Conservation (phyloP, 495 filamentous ascomycete species). For the Penicillium verhagenii region DNA sequence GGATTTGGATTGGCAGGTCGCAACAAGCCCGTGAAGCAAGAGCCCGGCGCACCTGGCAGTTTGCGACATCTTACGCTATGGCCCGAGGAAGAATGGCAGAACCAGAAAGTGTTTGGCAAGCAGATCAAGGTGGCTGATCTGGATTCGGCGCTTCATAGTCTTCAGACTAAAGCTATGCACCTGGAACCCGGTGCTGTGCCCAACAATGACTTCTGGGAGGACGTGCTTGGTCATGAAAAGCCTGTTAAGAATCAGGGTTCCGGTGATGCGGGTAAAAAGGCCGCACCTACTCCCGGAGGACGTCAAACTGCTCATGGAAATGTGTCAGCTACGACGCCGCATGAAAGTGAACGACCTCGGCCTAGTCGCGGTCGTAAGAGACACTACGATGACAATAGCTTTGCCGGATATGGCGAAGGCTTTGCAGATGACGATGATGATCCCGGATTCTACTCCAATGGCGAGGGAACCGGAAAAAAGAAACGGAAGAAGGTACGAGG, state of each 20-base stretch:
- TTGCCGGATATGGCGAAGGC: slow-evolving; percentile 67
- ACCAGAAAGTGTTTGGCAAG: slow-evolving; percentile 61
- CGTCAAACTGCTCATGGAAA: slow-evolving; percentile 30
- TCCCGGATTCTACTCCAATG: slow-evolving; percentile 44
- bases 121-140: slow-evolving; percentile 49
- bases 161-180: slow-evolving; percentile 54
- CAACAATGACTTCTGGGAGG: slow-evolving; percentile 58
- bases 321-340: slow-evolving; percentile 27
- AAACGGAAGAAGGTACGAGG: slow-evolving; percentile 53
- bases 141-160: slow-evolving; percentile 42
- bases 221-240: slow-evolving; percentile 59
- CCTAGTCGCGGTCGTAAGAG: slow-evolving; percentile 66
- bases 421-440: slow-evolving; percentile 60
- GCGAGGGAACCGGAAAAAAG: slow-evolving; percentile 46
- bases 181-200: slow-evolving; percentile 56
- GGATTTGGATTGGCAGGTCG: slow-evolving; percentile 60
- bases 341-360: slow-evolving; percentile 43
- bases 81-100: slow-evolving; percentile 68
- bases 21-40: slow-evolving; percentile 57
- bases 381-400: slow-evolving; percentile 66
- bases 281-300: slow-evolving; percentile 30
- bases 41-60: slow-evolving; percentile 39
- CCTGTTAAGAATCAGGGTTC: slow-evolving; percentile 34
- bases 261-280: slow-evolving; percentile 38
- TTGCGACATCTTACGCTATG: slow-evolving; percentile 47